Evolutionary conservation across 23 red algal species (phyloP), one percentile per base, ranked within the genome.

Genomic region (Agarophyton chilense): DNA sequence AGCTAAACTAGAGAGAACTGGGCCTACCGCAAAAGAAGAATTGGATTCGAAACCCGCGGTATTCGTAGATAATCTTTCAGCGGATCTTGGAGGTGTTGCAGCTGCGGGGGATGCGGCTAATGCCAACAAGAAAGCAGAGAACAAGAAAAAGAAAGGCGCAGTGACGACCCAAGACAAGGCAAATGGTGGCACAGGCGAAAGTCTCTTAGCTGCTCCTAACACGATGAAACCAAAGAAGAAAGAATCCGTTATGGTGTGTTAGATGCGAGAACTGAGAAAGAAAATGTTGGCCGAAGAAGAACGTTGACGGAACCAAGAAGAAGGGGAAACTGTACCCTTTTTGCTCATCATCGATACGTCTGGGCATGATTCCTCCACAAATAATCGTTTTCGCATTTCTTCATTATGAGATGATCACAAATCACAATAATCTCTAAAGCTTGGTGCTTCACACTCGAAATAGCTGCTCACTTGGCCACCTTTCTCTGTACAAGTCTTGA

Each of bases 261-360:
- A 73, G 51, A 93, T 99, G 84, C 82, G 92, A 44, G 93, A 94
- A 50, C 84, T 52, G 50, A 41, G 80, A 57, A 81, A 92, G 53
- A 87, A 84, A 50, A 68, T 72, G 52, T 61, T 82, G 45, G 78
- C 88, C n/a, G 91, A 84, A 66, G 79, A 91, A 46, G 92, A 90
- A 57, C 68, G 81, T 35, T 53, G 79, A 22, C 58, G 87, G 0
- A 81, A 74, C 22, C 56, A 61, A 26, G 57, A 84, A 53, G 87
- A 82, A 29, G 86, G 72, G 18, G 82, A 90, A 38, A 87, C 89
- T 54, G 82, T 99, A 52, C 97, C 97, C 0, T 91, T 93, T 57
- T 55, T 99, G 83, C 90, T 99, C 24, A 94, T 99, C 49, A 99
- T 99, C 78, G 97, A 99, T 77, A 99, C 97, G 19, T 93, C 97